Conservation (phyloP, 108 stramenopile species). For the Cyclotella distinguenda region DNA sequence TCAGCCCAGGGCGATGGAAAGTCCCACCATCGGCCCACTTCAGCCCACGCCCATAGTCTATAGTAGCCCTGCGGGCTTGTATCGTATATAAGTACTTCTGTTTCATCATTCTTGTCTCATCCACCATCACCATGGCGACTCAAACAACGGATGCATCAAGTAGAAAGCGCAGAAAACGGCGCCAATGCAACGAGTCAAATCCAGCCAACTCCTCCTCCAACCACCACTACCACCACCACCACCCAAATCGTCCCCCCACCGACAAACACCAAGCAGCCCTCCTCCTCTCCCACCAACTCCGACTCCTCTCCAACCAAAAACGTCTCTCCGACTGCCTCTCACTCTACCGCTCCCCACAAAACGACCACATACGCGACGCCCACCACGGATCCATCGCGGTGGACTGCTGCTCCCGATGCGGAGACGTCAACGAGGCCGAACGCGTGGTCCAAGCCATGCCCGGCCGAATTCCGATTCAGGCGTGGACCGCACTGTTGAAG, state of each 20-base stretch:
- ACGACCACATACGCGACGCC: slow-evolving; percentile 62
- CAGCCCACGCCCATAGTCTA: too few relatives aligned
- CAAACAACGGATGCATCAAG: neutral
- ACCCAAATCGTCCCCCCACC: neutral
- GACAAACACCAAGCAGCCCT: slow-evolving; percentile 52
- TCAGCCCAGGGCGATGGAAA: too few relatives aligned
- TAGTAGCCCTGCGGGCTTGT: too few relatives aligned
- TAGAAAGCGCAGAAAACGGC: neutral
- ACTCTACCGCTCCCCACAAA: slow-evolving; percentile 48
- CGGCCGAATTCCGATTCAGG: slow-evolving; percentile 49
- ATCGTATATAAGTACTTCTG: too few relatives aligned
- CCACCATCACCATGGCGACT: neutral
- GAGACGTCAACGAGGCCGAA: slow-evolving; percentile 50
- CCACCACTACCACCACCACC: neutral
- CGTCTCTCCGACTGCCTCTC: slow-evolving; percentile 60
- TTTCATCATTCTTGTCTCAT: too few relatives aligned
- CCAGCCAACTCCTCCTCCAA: neutral
- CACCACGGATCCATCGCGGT: slow-evolving; percentile 84
- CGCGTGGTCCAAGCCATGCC: slow-evolving; percentile 28
- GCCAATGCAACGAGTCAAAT: too few relatives aligned
- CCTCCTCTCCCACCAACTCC: slow-evolving; percentile 59
- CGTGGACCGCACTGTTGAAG: slow-evolving; percentile 78
- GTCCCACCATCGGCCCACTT: too few relatives aligned
- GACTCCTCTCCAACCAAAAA: slow-evolving; percentile 67
- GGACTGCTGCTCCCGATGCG: slow-evolving; percentile 81